Evolutionary conservation across 176 grass and related monocot genomes (phyloP).

Genomic region (Olyra latifolia): DNA sequence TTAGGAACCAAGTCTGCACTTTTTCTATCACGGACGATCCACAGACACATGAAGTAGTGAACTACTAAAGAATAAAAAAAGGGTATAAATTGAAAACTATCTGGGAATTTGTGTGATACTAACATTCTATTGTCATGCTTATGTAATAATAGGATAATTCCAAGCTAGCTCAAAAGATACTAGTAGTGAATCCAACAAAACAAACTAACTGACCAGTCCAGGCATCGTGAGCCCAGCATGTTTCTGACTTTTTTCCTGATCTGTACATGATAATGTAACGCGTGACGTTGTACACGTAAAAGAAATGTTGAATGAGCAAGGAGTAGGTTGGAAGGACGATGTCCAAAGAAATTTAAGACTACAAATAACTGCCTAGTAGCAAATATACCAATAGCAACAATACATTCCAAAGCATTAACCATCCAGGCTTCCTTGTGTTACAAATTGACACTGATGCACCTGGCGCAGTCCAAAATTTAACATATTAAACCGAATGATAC

Average conservation of each 20-base stretch:
- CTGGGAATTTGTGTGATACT: neutral
- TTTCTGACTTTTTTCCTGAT: neutral
- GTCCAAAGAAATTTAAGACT: neutral
- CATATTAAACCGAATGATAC: neutral
- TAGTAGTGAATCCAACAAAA: neutral
- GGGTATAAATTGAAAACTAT: neutral
- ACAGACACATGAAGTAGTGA: too few relatives aligned
- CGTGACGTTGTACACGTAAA: neutral
- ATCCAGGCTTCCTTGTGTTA: neutral
- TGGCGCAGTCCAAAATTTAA: neutral
- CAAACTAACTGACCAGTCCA: too few relatives aligned
- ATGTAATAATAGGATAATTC: neutral
- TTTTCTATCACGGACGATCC: too few relatives aligned
- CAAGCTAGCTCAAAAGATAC: neutral
- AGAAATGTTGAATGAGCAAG: neutral
- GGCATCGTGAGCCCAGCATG: neutral
- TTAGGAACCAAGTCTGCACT: too few relatives aligned
- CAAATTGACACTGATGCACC: neutral
- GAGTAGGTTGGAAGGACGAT: neutral
- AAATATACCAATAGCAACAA: neutral
- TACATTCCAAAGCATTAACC: neutral
- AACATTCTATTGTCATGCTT: neutral
- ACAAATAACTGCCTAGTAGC: neutral
- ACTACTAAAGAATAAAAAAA: neutral
- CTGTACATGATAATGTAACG: conserved; percentile 7